Conservation (phyloP, 2,329 filamentous ascomycete genomes). For the Rhynchosporium graminicola region DNA sequence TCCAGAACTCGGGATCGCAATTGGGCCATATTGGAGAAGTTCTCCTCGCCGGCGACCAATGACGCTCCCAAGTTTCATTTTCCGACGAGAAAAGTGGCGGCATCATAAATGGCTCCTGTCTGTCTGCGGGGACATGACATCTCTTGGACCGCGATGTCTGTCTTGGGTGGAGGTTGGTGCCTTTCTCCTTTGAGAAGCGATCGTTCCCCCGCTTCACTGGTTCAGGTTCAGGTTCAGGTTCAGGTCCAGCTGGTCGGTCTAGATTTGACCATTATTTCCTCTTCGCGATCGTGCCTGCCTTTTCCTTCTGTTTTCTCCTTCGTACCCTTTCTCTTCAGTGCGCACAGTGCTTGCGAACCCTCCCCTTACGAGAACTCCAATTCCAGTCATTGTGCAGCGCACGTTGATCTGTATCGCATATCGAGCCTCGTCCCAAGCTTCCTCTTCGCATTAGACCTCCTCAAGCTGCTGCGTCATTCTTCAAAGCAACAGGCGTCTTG, state of each 20-base stretch:
- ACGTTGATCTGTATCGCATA: conserved; percentile 22
- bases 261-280: background rate
- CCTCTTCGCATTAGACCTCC: conserved; percentile 12
- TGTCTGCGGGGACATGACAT: background rate
- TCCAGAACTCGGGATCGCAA: background rate
- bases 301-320: conserved; percentile 2
- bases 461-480: conserved; percentile 19
- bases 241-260: conserved; percentile 9
- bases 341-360: conserved; percentile 13
- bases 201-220: background rate
- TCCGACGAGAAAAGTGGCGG: background rate
- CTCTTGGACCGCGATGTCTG: conserved; percentile 3
- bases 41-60: conserved; percentile 1
- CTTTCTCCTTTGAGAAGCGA: background rate
- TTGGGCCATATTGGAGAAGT: conserved; percentile 14
- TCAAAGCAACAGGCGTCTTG: conserved; percentile 2
- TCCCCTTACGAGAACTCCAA: background rate
- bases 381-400: conserved; percentile 9
- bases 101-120: conserved; percentile 2
- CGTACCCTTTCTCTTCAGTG: background rate
- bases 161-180: conserved; percentile 3
- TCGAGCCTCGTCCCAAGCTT: conserved; percentile 14
- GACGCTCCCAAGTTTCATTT: background rate
- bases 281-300: conserved; percentile 6
- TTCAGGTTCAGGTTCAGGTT: background rate